Evolutionary conservation across 2,329 filamentous ascomycete genomes (phyloP).

Genomic region (Tolypocladium capitatum): DNA sequence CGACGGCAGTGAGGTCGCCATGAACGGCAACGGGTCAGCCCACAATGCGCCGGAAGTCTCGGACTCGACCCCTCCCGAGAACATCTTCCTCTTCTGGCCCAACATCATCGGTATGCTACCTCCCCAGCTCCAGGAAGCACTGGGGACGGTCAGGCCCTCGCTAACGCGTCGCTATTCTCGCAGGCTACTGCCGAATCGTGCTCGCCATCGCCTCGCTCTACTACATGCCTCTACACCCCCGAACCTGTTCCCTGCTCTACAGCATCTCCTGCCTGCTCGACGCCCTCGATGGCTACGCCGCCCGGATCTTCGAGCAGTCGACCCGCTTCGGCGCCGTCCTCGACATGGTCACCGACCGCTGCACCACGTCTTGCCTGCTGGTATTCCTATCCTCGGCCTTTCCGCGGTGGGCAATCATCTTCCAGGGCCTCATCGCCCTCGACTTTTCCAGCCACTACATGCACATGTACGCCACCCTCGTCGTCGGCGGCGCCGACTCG

Average conservation of each 20-base stretch:
- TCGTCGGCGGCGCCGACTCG: constrained; percentile 66
- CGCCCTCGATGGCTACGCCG: constrained; percentile 88
- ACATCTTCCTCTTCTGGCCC: constrained; percentile 71
- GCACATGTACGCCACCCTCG: constrained; percentile 94
- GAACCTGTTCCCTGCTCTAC: constrained; percentile 85
- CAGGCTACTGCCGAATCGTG: constrained; percentile 66
- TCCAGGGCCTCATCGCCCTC: constrained; percentile 83
- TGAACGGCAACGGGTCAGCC: constrained; percentile 34
- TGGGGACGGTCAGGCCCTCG: not conserved
- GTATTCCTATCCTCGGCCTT: constrained; percentile 93
- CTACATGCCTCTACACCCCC: constrained; percentile 98
- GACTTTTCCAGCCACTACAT: constrained; percentile 96
- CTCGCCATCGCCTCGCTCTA: constrained; percentile 85
- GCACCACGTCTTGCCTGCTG: constrained; percentile 87
- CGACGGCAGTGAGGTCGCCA: constrained; percentile 12
- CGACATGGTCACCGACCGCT: constrained; percentile 98
- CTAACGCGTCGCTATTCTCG: constrained; percentile 5
- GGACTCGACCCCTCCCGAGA: constrained; percentile 39
- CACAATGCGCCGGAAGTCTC: constrained; percentile 19
- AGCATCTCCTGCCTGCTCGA: constrained; percentile 90
- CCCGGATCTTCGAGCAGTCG: constrained; percentile 66
- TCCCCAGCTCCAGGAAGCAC: not conserved
- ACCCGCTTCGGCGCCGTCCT: constrained; percentile 93
- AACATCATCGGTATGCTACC: constrained; percentile 59
- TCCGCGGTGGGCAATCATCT: constrained; percentile 84